These are phyloP conservation scores for Geoglossum glabrum DNA, from an alignment of 495 filamentous ascomycete genomes.

Conservation along the genomic window DNA sequence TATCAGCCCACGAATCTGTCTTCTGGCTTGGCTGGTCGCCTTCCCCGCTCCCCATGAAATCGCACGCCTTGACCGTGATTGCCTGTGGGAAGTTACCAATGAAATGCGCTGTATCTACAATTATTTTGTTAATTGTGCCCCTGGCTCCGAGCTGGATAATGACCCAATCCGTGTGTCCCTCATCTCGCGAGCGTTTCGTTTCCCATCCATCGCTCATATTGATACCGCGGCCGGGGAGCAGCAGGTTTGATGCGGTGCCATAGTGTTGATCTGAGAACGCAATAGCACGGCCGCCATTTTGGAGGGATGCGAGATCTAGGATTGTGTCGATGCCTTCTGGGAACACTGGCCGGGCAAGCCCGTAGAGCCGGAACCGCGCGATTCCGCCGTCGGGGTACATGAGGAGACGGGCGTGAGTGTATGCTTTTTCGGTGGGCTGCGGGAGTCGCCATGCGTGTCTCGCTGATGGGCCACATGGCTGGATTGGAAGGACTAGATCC, in stretches of 20 bases:
- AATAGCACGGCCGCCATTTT: slow-evolving; percentile 59
- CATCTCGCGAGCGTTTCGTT: slow-evolving; percentile 55
- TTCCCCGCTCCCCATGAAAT: slow-evolving; percentile 34
- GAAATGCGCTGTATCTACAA: slow-evolving; percentile 82
- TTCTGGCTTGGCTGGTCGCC: slow-evolving; percentile 5
- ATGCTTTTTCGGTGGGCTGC: slow-evolving; percentile 36
- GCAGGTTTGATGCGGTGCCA: slow-evolving; percentile 60
- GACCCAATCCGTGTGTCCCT: slow-evolving; percentile 71
- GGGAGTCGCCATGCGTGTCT: slow-evolving; percentile 62
- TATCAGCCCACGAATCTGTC: slow-evolving; percentile 35
- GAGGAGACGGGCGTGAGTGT: slow-evolving; percentile 67
- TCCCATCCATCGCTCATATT: slow-evolving; percentile 97
- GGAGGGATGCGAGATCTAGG: slow-evolving; percentile 66
- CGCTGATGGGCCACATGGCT: slow-evolving; percentile 56
- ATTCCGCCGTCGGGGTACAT: slow-evolving; percentile 97
- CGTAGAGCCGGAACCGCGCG: slow-evolving; percentile 65
- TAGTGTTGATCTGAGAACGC: slow-evolving; percentile 74
- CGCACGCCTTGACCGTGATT: slow-evolving; percentile 47
- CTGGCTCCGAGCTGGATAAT: slow-evolving; percentile 56
- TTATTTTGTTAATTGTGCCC: slow-evolving; percentile 46
- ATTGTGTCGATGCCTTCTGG: slow-evolving; percentile 37
- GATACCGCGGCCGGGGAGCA: slow-evolving; percentile 66
- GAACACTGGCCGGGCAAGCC: slow-evolving; percentile 53
- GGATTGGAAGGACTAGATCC: slow-evolving; percentile 49
- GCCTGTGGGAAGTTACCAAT: slow-evolving; percentile 74